Evolutionary conservation across 1,139 yeast species (phyloP), one percentile per base, ranked within the genome.

Genomic region (Kodamaea sp.): DNA sequence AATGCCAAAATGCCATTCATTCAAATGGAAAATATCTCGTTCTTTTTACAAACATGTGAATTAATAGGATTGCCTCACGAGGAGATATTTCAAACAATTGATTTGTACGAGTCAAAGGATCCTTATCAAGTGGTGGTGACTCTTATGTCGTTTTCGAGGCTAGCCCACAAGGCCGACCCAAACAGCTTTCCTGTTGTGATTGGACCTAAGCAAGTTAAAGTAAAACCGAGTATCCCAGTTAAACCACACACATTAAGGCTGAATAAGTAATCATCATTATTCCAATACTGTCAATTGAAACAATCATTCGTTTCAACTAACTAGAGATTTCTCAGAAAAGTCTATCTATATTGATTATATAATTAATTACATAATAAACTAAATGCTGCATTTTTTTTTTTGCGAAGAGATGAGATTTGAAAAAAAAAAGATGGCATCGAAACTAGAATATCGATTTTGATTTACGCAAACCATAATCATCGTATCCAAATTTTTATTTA

Each of bases 21-120:
- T 8, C 88, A 83, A 63, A 87, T 87, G 95, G 96, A 88, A 55
- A 87, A 87, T 53, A 86, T 88, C 30, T 80, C 88, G 32, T 75
- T 79, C 45, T 88, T 87, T 54, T 63, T 88, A 27, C 61, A 68
- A 10, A 76, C 82, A 36, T 79, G 87, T 39, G 73, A 78, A 45
- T 37, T 54, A 3, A 65, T 82, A 33, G 92, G 94, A 1, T 81
- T 88, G 3, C 88, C 92, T 4, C 87, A 84, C 46, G 90, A 86
- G 54, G 96, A 88, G 55, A 64, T 84, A 35, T 88, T 88, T 55
- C 92, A 84, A 50, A 87, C 96, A 0, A 76, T 84, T 6, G 96
- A 88, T 55, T 65, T 88, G 43, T 87, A 65, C 50, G 96, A 88
- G 53, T 60, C 65, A 27, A 74, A 76, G 48, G 95, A 88, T 57